A percentile compares a stretch with the other conserved stretches of the same genome.
Evolutionary conservation across 345 rosid genomes (phyloP).

Genomic region (Dipteronia dyeriana): DNA sequence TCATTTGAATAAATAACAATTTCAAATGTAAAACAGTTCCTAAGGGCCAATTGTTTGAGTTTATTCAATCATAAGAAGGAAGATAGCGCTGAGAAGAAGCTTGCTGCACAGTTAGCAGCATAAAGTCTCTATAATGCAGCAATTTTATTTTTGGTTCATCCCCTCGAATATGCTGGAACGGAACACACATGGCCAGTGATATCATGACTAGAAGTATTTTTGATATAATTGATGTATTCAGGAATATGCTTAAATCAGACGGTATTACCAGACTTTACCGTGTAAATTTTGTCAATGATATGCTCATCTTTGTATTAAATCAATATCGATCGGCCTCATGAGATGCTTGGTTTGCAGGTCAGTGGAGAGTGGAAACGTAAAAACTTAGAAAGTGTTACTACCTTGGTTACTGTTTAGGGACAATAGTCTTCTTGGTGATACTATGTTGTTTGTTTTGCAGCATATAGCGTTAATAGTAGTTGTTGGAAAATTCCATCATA

Average conservation of each 20-base stretch:
- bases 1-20: background rate
- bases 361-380: slow-evolving; percentile 1
- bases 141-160: background rate
- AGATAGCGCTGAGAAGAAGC: background rate
- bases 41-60: background rate
- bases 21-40: background rate
- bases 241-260: background rate
- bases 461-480: slow-evolving; percentile 11
- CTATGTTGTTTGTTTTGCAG: slow-evolving; percentile 7
- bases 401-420: no score
- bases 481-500: no score
- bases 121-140: background rate
- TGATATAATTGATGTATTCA: background rate
- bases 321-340: background rate
- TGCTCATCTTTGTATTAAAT: background rate
- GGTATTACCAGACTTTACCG: background rate
- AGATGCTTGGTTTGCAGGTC: background rate
- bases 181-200: background rate
- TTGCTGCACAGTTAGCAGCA: background rate
- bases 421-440: no score
- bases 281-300: background rate
- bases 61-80: background rate
- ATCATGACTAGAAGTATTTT: background rate
- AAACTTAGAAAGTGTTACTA: no score
- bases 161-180: background rate